phyloP scores from a whole-genome alignment of 495 filamentous ascomycete genomes.

The Neurospora sp. region DNA sequence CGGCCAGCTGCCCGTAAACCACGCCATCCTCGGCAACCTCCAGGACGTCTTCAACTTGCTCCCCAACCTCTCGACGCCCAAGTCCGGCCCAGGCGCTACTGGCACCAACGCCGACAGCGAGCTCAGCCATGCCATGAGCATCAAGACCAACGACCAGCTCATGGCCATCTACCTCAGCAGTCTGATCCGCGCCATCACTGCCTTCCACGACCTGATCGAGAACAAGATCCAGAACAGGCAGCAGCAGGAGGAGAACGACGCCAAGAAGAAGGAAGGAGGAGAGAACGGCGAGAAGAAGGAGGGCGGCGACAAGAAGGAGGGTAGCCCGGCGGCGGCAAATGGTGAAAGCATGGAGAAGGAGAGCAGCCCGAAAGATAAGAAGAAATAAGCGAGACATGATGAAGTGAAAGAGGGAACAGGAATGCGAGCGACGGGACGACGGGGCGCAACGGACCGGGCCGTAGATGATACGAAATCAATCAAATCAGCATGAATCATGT shows the following conservation, averaged over 20 bases:
- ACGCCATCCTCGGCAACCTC: constrained; percentile 92
- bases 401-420: neutral
- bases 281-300: constrained; percentile 31
- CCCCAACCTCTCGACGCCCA: constrained; percentile 84
- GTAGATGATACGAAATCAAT: neutral
- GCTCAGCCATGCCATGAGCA: constrained; percentile 85
- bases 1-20: constrained; percentile 86
- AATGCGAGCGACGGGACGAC: neutral
- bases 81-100: constrained; percentile 35
- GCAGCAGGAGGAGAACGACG: constrained; percentile 90
- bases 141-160: constrained; percentile 98
- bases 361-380: constrained; percentile 21
- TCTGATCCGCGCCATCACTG: constrained; percentile 93
- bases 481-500: neutral
- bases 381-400: constrained; percentile 16
- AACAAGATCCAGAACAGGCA: constrained; percentile 99
- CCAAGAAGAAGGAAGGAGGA: constrained; percentile 48
- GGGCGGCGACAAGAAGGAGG: constrained; percentile 51
- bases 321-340: constrained; percentile 42
- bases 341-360: constrained; percentile 45
- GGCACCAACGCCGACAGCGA: constrained; percentile 54
- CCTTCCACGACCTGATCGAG: constrained; percentile 98
- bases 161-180: constrained; percentile 96
- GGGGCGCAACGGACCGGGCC: neutral
- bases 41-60: constrained; percentile 99